These are phyloP conservation scores for Rhododendron simsii DNA, from an alignment of 148 eudicot genomes.

Conservation along the genomic window DNA sequence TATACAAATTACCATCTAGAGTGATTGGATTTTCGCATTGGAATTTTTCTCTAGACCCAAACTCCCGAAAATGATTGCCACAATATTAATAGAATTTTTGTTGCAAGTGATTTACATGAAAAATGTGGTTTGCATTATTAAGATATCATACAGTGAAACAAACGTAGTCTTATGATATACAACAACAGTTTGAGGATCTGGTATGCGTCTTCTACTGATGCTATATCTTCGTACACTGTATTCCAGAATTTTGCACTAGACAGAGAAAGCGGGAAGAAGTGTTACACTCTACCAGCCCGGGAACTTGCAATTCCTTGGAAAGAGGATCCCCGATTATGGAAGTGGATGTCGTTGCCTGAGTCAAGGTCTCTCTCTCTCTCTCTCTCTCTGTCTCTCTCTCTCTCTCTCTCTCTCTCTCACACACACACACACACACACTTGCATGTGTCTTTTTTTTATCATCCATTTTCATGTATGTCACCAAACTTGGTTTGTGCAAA, in stretches of 20 bases:
- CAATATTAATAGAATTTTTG: too few relatives aligned
- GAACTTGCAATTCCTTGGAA: conserved; percentile 46
- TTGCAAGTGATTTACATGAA: neutral
- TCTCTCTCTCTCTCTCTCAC: neutral
- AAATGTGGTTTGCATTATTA: neutral
- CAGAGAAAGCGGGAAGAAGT: conserved; percentile 55
- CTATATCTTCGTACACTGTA: neutral
- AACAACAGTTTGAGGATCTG: neutral
- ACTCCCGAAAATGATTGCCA: too few relatives aligned
- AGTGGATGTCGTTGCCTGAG: conserved; percentile 39
- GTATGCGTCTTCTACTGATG: neutral
- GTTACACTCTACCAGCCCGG: conserved; percentile 48
- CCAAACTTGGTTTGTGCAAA: neutral
- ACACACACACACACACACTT: too few relatives aligned
- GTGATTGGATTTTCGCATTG: too few relatives aligned
- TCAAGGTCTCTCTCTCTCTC: conserved; percentile 37
- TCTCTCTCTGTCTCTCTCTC: neutral
- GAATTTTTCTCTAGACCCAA: too few relatives aligned
- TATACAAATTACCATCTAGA: too few relatives aligned
- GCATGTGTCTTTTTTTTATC: too few relatives aligned
- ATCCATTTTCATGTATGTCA: too few relatives aligned
- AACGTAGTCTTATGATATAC: neutral
- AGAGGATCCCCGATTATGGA: conserved; percentile 48
- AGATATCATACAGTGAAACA: neutral
- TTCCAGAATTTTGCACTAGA: conserved; percentile 61